These are phyloP conservation scores for Phytophthora ramorum DNA, from an alignment of 352 stramenopile genomes.

Conservation along the genomic window DNA sequence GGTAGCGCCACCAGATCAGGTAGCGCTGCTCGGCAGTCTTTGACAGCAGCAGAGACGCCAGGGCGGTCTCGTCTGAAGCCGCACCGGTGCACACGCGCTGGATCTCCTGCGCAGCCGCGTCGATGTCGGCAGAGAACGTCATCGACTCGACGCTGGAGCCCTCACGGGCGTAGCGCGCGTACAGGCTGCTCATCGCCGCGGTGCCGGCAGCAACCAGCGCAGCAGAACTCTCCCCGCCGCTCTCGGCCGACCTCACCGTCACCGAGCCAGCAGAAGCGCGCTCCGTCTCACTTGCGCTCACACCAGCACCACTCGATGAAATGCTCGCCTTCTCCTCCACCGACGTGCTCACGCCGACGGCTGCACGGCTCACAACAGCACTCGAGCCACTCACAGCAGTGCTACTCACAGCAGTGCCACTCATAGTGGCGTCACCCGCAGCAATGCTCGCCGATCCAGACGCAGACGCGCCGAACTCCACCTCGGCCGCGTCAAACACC, in stretches of 20 bases:
- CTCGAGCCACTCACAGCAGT: too few species aligned
- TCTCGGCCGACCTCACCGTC: neutral
- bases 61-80: constrained; percentile 1
- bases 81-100: constrained; percentile 21
- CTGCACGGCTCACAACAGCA: constrained; percentile 11
- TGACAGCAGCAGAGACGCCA: constrained; percentile 26
- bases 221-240: constrained; percentile 1
- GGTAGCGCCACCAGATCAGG: constrained; percentile 36
- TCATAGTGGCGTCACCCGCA: too few species aligned
- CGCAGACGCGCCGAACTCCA: constrained; percentile 1
- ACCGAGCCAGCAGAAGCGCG: constrained; percentile 5
- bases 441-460: constrained; percentile 1
- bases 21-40: constrained; percentile 32
- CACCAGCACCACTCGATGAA: constrained; percentile 1
- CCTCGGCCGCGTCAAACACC: constrained; percentile 9
- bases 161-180: constrained; percentile 7
- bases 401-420: too few species aligned
- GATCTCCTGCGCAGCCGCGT: constrained; percentile 50
- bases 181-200: constrained; percentile 7
- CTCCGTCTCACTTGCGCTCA: constrained; percentile 4
- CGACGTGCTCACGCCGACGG: constrained; percentile 4
- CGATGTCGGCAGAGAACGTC: constrained; percentile 44
- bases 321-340: constrained; percentile 26
- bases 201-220: constrained; percentile 1
- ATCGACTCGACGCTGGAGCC: constrained; percentile 23